Conservation (phyloP, 1,284 basidiomycete species). For the Irpex lacteus region DNA sequence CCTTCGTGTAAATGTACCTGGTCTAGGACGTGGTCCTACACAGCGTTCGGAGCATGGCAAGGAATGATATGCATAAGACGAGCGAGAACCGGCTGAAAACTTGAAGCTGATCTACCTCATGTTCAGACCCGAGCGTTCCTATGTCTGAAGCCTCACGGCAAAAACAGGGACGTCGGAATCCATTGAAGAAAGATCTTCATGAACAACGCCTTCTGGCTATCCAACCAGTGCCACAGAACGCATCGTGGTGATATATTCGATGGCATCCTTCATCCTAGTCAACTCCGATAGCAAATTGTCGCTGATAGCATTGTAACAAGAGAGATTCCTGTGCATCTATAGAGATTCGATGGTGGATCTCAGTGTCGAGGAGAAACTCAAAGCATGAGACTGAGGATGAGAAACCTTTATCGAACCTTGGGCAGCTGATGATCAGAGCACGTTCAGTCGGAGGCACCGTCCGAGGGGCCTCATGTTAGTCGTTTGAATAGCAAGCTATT, state of each 20-base stretch:
- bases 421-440: constrained; percentile 1
- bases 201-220: background rate
- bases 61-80: background rate
- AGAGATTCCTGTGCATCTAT: background rate
- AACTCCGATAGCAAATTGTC: background rate
- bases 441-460: background rate
- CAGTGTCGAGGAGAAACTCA: background rate
- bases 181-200: background rate
- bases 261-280: background rate
- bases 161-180: background rate
- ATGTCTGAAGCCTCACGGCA: background rate
- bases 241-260: background rate
- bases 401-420: background rate
- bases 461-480: background rate
- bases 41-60: no score
- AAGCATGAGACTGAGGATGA: background rate
- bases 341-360: background rate
- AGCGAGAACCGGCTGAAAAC: background rate
- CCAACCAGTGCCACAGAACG: background rate
- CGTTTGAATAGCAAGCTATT: background rate
- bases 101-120: background rate
- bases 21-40: background rate
- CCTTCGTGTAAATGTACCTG: background rate
- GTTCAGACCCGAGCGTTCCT: background rate
- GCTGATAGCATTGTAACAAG: background rate